Evolutionary conservation across 805 yeast species (phyloP).

Genomic region (Debaryomyces castellii): DNA sequence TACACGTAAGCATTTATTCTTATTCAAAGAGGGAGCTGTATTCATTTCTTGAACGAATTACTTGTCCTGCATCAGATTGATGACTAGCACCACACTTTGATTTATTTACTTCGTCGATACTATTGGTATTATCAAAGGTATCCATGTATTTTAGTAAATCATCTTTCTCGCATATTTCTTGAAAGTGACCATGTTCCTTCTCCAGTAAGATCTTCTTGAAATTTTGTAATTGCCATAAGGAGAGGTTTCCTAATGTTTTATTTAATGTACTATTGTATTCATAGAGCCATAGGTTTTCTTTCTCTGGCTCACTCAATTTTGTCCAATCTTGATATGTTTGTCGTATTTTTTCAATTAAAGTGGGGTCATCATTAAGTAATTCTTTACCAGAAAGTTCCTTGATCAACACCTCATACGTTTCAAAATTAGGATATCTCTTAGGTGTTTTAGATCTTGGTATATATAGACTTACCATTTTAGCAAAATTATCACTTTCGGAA

Average conservation of each 20-base stretch:
- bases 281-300: conserved; percentile 8
- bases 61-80: neutral
- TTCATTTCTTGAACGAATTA: too few relatives aligned
- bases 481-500: conserved; percentile 5
- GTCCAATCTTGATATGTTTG: conserved; percentile 8
- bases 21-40: too few relatives aligned
- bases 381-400: neutral
- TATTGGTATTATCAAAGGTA: neutral
- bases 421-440: conserved; percentile 7
- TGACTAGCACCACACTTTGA: neutral
- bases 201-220: conserved; percentile 5
- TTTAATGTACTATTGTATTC: conserved; percentile 6
- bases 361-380: neutral
- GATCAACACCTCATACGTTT: conserved; percentile 6
- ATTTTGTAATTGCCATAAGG: conserved; percentile 11
- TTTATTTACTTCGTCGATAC: neutral
- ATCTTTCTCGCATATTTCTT: conserved; percentile 12
- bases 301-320: conserved; percentile 3
- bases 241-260: conserved; percentile 8
- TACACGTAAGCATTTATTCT: too few relatives aligned
- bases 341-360: conserved; percentile 4
- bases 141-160: conserved; percentile 6
- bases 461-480: conserved; percentile 8
- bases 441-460: conserved; percentile 13
- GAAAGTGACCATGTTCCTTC: conserved; percentile 9